Conservation (phyloP, 1,139 yeast genomes). For the Pichia sp. region DNA sequence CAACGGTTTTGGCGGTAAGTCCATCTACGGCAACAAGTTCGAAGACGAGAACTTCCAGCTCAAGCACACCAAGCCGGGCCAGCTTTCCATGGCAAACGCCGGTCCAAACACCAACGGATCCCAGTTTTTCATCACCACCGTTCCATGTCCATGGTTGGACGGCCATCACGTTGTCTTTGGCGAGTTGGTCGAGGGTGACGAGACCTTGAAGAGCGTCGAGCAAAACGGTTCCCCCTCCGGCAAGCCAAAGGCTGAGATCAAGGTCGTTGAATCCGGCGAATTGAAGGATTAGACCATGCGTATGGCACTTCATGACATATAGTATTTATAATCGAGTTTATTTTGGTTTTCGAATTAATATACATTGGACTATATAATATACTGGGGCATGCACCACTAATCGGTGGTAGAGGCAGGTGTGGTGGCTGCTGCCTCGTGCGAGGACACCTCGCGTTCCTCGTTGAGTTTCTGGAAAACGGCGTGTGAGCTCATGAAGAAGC, state of each 20-base stretch:
- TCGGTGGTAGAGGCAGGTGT: too few species aligned
- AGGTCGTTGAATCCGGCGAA: slow-evolving; percentile 84
- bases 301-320: neutral
- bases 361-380: neutral
- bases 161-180: slow-evolving; percentile 99
- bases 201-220: slow-evolving; percentile 90
- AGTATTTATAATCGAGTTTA: neutral
- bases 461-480: slow-evolving; percentile 28
- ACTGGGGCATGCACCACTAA: too few species aligned
- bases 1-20: slow-evolving; percentile 97
- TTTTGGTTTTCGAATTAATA: slow-evolving; percentile 3
- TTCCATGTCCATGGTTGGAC: slow-evolving; percentile 93
- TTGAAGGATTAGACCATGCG: slow-evolving; percentile 38
- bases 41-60: slow-evolving; percentile 90
- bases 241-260: slow-evolving; percentile 71
- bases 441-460: slow-evolving; percentile 23
- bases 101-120: slow-evolving; percentile 99
- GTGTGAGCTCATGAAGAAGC: slow-evolving; percentile 31
- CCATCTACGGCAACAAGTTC: slow-evolving; percentile 94
- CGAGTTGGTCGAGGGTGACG: slow-evolving; percentile 88
- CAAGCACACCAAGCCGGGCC: slow-evolving; percentile 89
- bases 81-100: slow-evolving; percentile 98
- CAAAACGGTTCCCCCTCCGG: slow-evolving; percentile 80
- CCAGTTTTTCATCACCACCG: slow-evolving; percentile 98
- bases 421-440: too few species aligned